Percentiles rank a stretch among this genome's conserved stretches.
These are phyloP conservation scores for Talaromyces proteolyticus DNA, from an alignment of 495 filamentous ascomycete species.

Conservation along the genomic window DNA sequence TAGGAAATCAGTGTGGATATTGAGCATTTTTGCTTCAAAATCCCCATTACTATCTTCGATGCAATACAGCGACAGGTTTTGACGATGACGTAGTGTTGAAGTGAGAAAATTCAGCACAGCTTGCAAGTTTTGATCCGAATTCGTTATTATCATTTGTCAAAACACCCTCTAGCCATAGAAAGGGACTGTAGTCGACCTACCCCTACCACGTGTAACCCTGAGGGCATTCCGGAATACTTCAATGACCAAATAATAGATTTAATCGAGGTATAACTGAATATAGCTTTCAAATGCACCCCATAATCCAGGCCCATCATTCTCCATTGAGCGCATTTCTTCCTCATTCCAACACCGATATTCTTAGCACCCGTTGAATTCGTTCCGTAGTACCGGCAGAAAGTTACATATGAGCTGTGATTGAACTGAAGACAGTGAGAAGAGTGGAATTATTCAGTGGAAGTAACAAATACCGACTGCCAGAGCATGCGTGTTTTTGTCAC, in stretches of 20 bases:
- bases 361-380: conserved; percentile 4
- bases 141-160: background rate
- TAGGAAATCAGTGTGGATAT: background rate
- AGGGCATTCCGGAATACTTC: background rate
- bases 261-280: background rate
- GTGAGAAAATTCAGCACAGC: background rate
- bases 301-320: background rate
- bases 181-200: background rate
- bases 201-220: background rate
- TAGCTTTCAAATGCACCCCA: background rate
- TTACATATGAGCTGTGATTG: conserved; percentile 15
- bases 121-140: background rate
- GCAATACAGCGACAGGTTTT: background rate
- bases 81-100: background rate
- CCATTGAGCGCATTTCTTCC: conserved; percentile 3
- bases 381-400: conserved; percentile 21
- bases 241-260: background rate
- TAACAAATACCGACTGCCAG: conserved; percentile 17
- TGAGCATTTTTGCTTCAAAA: background rate
- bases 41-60: background rate
- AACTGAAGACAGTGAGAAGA: conserved; percentile 16
- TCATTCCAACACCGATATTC: conserved; percentile 20
- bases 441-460: background rate
- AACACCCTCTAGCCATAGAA: background rate
- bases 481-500: conserved; percentile 8